Base-by-base conservation (phyloP, 1,284 basidiomycete species). In the Vanrija pseudolonga region DNA sequence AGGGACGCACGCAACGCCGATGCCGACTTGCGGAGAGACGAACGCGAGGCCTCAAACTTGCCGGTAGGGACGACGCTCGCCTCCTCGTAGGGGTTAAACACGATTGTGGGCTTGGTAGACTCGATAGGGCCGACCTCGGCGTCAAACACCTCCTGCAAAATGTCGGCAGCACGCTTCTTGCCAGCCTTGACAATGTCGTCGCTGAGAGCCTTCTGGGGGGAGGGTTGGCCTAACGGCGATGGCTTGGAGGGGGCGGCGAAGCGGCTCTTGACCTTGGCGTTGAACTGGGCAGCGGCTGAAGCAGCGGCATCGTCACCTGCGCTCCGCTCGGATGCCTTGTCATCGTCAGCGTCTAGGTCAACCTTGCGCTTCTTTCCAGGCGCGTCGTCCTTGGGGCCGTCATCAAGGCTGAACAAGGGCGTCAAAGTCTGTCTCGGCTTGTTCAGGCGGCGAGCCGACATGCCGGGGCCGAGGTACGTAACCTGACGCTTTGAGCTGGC, bases 61-160 rank as follows among this genome's bases (percentile, higher is more conserved):
- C 51, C 56, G 20, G 42, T 37, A 3, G 56, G 50, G 9, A 32
- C 41, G 12, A 7, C 40, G 26, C 40, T 40, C 3, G 47, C 50
- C 11, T 55, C 46, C 44, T 74, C 68, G 52, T 74, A 74, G 6
- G 71, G 68, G 53, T 72, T 74, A 59, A 71, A 61, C 23, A 71
- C 62, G 17, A 71, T 57, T 26, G 60, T 59, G 4, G 58, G 53
- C 46, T 55, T 56, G 37, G 53, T 12, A 2, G 50, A 20, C 28
- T 60, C 57, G 15, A 57, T 38, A 9, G 64, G 61, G 12, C 62
- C 66, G 17, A 68, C 60, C 45, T 69, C 65, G 22, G 61, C 60
- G 36, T 68, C 65, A 37, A 72, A 61, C 12, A 74, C 56, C 18
- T 67, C 66, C 24, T 59, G 63, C 51, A 74, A 63, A 42, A 72